phyloP scores from a whole-genome alignment of 106 monocot genomes.

The Acanthochlamys bracteata region DNA sequence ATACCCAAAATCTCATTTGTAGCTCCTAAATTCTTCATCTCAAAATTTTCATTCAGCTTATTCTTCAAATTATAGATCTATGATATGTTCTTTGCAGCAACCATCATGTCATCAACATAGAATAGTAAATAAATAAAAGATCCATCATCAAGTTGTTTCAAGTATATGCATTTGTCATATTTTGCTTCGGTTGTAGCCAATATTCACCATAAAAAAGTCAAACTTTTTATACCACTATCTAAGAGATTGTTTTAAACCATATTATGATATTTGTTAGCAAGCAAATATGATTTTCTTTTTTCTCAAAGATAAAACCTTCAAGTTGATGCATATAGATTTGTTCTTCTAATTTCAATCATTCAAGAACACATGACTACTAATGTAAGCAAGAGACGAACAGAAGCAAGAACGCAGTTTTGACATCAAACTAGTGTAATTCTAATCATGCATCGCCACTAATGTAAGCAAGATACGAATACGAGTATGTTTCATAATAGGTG shows the following conservation, averaged over 20 bases:
- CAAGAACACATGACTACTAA: neutral
- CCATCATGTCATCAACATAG: constrained; percentile 1
- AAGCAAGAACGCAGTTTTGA: neutral
- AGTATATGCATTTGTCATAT: constrained; percentile 4
- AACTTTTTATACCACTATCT: constrained; percentile 1
- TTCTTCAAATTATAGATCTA: neutral
- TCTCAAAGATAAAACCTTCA: neutral
- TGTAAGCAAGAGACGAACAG: neutral
- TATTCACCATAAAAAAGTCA: neutral
- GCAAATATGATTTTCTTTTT: neutral
- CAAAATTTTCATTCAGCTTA: neutral
- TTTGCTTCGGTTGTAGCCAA: neutral
- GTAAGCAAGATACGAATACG: neutral
- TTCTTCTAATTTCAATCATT: neutral
- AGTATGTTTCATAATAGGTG: neutral
- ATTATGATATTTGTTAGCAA: neutral
- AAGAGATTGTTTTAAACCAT: neutral
- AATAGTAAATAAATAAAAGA: neutral
- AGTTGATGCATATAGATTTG: neutral
- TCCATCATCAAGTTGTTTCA: neutral
- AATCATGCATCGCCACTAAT: neutral
- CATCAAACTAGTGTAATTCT: neutral
- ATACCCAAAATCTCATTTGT: neutral
- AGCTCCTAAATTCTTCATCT: constrained; percentile 5
- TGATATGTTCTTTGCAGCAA: neutral